phyloP scores from a whole-genome alignment of 106 monocot species.

The Phalaenopsis aphrodite region DNA sequence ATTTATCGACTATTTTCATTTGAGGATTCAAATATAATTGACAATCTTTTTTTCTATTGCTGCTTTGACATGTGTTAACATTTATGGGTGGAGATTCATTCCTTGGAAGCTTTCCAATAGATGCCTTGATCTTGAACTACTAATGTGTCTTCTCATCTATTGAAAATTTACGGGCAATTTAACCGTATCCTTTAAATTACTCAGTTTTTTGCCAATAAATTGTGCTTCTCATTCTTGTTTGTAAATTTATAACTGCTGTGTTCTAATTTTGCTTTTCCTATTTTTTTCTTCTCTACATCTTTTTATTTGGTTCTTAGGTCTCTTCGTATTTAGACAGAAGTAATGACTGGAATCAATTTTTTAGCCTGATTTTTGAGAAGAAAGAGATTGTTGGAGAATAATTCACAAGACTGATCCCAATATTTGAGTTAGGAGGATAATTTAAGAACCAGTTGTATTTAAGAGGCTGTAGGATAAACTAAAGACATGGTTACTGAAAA shows the following conservation, averaged over 20 bases:
- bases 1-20: not conserved
- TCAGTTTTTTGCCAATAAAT: no score
- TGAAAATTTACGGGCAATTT: no score
- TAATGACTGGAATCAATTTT: not conserved
- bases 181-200: no score
- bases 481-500: not conserved
- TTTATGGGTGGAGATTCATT: not conserved
- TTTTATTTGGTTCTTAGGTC: not conserved
- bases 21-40: not conserved
- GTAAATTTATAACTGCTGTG: not conserved
- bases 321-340: not conserved
- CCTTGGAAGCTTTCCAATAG: not conserved
- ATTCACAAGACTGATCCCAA: not conserved
- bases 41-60: not conserved
- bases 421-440: not conserved
- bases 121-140: not conserved
- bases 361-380: not conserved
- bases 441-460: not conserved
- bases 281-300: not conserved
- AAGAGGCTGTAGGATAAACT: not conserved
- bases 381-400: not conserved
- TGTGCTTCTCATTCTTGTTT: not conserved
- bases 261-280: not conserved
- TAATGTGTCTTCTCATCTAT: not conserved
- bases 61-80: not conserved